Conservation (phyloP, 2,329 filamentous ascomycete species). For the Penicillium sp. region DNA sequence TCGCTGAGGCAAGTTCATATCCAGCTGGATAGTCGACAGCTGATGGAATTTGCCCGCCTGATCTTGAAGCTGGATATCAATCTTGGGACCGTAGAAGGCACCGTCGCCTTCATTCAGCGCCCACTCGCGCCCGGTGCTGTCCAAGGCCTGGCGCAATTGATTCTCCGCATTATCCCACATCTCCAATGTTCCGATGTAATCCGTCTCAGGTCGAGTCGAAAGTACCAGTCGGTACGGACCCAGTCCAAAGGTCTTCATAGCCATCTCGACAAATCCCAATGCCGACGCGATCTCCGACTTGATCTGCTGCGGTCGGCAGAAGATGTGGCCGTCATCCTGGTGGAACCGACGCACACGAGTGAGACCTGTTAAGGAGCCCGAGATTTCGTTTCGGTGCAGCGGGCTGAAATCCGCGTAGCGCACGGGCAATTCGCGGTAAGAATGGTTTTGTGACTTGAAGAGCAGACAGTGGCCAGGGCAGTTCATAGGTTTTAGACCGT, state of each 20-base stretch:
- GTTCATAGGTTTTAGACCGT: slow-evolving; percentile 90
- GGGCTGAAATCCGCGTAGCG: slow-evolving; percentile 85
- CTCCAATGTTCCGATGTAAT: slow-evolving; percentile 72
- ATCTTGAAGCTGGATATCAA: slow-evolving; percentile 79
- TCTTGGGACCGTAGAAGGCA: slow-evolving; percentile 90
- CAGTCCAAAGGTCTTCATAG: slow-evolving; percentile 69
- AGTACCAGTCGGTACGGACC: slow-evolving; percentile 73
- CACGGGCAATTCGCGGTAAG: slow-evolving; percentile 77
- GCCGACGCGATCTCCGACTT: slow-evolving; percentile 71
- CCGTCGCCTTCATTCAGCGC: slow-evolving; percentile 76
- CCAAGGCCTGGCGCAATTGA: slow-evolving; percentile 64
- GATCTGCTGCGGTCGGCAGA: slow-evolving; percentile 77
- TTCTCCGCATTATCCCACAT: slow-evolving; percentile 68
- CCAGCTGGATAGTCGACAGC: slow-evolving; percentile 83
- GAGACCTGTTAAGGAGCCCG: slow-evolving; percentile 75
- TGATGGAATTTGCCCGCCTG: slow-evolving; percentile 83
- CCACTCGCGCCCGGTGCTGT: slow-evolving; percentile 67
- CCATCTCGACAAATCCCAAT: slow-evolving; percentile 70
- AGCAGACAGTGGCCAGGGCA: slow-evolving; percentile 86
- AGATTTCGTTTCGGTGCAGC: slow-evolving; percentile 82
- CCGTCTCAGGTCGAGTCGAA: slow-evolving; percentile 73
- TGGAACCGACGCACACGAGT: slow-evolving; percentile 84
- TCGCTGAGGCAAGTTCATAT: slow-evolving; percentile 83
- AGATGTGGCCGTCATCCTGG: slow-evolving; percentile 89
- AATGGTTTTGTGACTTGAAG: slow-evolving; percentile 70